Base-by-base conservation (phyloP, 345 rosid genomes). In the Linum usitatissimum region DNA sequence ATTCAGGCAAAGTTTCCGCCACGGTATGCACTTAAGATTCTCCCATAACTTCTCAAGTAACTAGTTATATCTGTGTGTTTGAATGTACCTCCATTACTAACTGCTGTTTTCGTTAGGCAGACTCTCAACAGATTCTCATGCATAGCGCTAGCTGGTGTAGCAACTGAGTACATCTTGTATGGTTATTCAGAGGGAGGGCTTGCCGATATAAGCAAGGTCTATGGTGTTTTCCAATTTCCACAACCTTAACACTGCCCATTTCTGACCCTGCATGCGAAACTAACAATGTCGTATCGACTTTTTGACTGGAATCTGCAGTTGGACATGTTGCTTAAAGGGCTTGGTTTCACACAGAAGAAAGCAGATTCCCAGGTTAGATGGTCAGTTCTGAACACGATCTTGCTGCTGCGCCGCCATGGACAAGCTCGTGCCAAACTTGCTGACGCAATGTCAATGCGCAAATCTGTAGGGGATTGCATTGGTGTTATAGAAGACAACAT, bases 171-270 rank as follows among this genome's bases (percentile, higher is more conserved):
- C 78, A 84, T 89, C 31, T 72, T 87, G 5, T 89, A 72, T 39
- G 95, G 93, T 62, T 80, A 71, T 18, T 89, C 96, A 2, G 96
- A 86, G 78, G 94, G 96, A 12, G 96, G 98, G 66, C 88, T 88
- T 58, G 85, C 83, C 31, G 96, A 91, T 75, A 81, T 85, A 64
- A 84, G 83, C 73, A 73, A 87, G 98, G 98, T 89, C 55, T 5
- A 1, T 34, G 5, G 38, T 34, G 6, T 28, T 39, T 38, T 14
- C 45, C 19, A 38, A 23, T 23, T 31, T 65, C 17, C 62, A 48
- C n/a, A 57, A 5, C 18, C 18, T 7, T 5, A 5, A 4, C 18
- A 13, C 4, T 34, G 19, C 48, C 18, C 42, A 9, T 17, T 5
- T 31, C 9, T 6, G 15, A 55, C 5, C 34, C 18, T 23, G 61